Percentiles rank a stretch among this genome's conserved stretches.
Conservation (phyloP, 306 rosid genomes). For the Notholithocarpus densiflorus region DNA sequence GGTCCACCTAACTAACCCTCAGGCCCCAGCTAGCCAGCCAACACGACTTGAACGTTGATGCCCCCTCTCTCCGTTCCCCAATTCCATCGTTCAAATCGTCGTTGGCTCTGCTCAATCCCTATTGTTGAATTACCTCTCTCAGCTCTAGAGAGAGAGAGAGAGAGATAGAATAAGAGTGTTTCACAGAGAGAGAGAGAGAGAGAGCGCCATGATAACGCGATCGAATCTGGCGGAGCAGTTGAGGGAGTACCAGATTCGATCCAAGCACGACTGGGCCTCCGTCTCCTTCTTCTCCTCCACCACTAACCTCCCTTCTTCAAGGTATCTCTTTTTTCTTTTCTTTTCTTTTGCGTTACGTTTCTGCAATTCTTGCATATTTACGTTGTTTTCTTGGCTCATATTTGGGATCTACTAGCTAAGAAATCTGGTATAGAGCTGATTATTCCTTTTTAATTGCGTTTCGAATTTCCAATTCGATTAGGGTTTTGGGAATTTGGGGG, state of each 20-base stretch:
- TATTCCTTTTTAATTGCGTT: slow-evolving; percentile 6
- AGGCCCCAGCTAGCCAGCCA: not conserved
- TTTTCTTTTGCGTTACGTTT: not conserved
- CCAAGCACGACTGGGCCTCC: slow-evolving; percentile 97
- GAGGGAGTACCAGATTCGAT: slow-evolving; percentile 98
- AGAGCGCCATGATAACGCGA: slow-evolving; percentile 79
- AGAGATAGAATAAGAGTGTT: slow-evolving; percentile 7
- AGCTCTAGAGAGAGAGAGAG: slow-evolving; percentile 20
- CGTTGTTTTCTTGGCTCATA: not conserved
- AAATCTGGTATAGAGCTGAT: not conserved
- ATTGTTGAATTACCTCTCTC: slow-evolving; percentile 10
- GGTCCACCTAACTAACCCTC: slow-evolving; percentile 9
- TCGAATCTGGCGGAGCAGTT: slow-evolving; percentile 99
- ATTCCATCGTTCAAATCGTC: slow-evolving; percentile 6
- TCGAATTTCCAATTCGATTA: slow-evolving; percentile 9
- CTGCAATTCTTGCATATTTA: not conserved
- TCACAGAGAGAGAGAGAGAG: slow-evolving; percentile 11
- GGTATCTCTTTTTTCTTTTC: slow-evolving; percentile 32
- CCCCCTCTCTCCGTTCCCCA: slow-evolving; percentile 9
- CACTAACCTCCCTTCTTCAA: slow-evolving; percentile 67
- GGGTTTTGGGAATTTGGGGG: not conserved
- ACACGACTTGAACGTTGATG: slow-evolving; percentile 19
- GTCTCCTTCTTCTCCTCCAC: slow-evolving; percentile 96
- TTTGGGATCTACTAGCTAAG: slow-evolving; percentile 1
- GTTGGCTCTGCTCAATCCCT: slow-evolving; percentile 29